phyloP scores from a whole-genome alignment of 140 eudicot genomes.

The Anethum foeniculum region DNA sequence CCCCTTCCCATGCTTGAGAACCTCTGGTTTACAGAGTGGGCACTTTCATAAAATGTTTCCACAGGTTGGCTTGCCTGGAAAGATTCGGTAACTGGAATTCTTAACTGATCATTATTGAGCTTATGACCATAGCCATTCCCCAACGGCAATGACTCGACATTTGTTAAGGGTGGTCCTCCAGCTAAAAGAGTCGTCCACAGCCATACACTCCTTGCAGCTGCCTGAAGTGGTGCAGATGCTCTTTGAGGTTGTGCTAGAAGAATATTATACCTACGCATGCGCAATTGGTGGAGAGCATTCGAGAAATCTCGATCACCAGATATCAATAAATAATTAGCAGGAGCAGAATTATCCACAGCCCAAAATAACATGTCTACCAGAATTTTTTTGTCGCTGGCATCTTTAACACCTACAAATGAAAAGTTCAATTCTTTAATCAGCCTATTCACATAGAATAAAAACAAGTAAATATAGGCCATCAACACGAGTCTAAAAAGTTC shows the following conservation, averaged over 20 bases:
- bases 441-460: neutral
- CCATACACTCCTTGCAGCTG: constrained; percentile 93
- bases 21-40: constrained; percentile 43
- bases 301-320: constrained; percentile 96
- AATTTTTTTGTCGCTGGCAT: constrained; percentile 92
- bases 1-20: constrained; percentile 46
- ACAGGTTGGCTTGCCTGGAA: constrained; percentile 30
- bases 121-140: constrained; percentile 25
- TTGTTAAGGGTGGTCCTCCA: constrained; percentile 72
- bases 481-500: neutral
- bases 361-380: constrained; percentile 92
- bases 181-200: constrained; percentile 73
- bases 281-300: constrained; percentile 79
- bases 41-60: constrained; percentile 33
- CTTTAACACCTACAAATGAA: constrained; percentile 57
- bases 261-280: constrained; percentile 85
- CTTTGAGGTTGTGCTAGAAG: constrained; percentile 82
- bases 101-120: constrained; percentile 18
- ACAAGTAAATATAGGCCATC: neutral
- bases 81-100: constrained; percentile 38
- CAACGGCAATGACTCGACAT: constrained; percentile 38
- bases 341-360: constrained; percentile 97
- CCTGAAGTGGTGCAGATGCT: constrained; percentile 65
- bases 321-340: constrained; percentile 67
- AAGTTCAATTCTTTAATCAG: neutral